Base-by-base conservation (phyloP, 305 asterid species). In the Fraxinus dipetala region DNA sequence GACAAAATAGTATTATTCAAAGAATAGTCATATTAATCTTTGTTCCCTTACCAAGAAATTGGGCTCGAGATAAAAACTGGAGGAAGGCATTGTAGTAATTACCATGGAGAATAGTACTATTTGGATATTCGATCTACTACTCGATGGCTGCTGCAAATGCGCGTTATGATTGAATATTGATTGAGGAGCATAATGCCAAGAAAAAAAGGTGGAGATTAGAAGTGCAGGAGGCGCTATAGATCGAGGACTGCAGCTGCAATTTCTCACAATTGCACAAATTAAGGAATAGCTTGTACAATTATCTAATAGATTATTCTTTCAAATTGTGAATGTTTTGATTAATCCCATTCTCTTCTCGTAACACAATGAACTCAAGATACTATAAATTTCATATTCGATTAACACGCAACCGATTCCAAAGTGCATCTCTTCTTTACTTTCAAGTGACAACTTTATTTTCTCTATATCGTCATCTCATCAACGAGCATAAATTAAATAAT, bases 11-110 rank as follows among this genome's bases (percentile, higher is more conserved):
- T 38, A 38, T 38, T 38, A 38, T 38, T 38, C 45, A 38, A 38
- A 38, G 13, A 38, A 38, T 8, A 8, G 11, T 7, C 2, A 38
- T 38, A 63, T 18, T 63, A 63, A n/a, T 6, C 14, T 26, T 65
- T 65, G 73, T 8, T 1, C 30, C 31, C 65, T 79, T 59, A 78
- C 87, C 80, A 3, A 67, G 54, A 45, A 22, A 11, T 48, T 0
- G 38, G 2, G 87, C 84, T 9, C 74, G 28, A 43, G 11, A 31
- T 38, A 81, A 1, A 34, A 81, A 14, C 5, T 59, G 3, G 5
- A 59, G 30, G 48, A 59, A 85, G 14, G 81, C 56, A 16, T 75
- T 74, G 75, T 72, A 81, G 56, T 61, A 16, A 51, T 14, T 16
- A 45, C 18, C 56, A 45, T 45, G 5, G 56, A 45, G 56, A 13